Evolutionary conservation across 768 basidiomycete species (phyloP).

Genomic region (Tylopilus rubrobrunneus): DNA sequence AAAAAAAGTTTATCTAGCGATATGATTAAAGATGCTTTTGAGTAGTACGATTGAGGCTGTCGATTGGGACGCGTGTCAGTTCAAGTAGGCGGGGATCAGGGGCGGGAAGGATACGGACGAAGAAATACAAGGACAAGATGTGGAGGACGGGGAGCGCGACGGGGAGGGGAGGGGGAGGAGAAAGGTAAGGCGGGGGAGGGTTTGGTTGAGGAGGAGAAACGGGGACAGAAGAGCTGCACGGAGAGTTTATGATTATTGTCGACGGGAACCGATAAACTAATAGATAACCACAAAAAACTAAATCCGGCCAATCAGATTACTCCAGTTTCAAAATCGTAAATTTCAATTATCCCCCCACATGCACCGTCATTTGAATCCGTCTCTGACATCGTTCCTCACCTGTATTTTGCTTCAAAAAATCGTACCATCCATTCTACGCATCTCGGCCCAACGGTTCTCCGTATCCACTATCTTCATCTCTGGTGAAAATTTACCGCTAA

Average conservation of each 20-base stretch:
- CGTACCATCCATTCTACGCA: not conserved
- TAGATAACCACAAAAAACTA: constrained; percentile 32
- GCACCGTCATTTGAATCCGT: not conserved
- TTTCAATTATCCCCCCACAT: constrained; percentile 14
- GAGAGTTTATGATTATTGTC: constrained; percentile 35
- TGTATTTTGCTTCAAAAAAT: not conserved
- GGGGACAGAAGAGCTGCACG: constrained; percentile 20
- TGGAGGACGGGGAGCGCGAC: not conserved
- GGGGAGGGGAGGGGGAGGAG: not conserved
- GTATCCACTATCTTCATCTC: constrained; percentile 10
- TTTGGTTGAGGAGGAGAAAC: constrained; percentile 23
- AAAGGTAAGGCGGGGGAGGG: constrained; percentile 1
- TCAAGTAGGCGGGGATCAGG: not conserved
- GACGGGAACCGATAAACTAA: constrained; percentile 38
- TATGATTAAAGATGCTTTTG: constrained; percentile 28
- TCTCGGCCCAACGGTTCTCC: not conserved
- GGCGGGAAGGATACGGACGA: not conserved
- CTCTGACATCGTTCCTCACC: not conserved
- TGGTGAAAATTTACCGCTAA: constrained; percentile 28
- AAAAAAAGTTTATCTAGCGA: constrained; percentile 27
- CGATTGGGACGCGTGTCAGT: constrained; percentile 14
- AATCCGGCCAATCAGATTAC: constrained; percentile 37
- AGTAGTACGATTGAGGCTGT: constrained; percentile 21
- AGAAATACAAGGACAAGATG: not conserved
- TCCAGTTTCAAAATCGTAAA: constrained; percentile 23